Percentiles rank a stretch among this genome's conserved stretches.
Conservation (phyloP, 2,329 filamentous ascomycete genomes). For the Sordariomycetes sp. region DNA sequence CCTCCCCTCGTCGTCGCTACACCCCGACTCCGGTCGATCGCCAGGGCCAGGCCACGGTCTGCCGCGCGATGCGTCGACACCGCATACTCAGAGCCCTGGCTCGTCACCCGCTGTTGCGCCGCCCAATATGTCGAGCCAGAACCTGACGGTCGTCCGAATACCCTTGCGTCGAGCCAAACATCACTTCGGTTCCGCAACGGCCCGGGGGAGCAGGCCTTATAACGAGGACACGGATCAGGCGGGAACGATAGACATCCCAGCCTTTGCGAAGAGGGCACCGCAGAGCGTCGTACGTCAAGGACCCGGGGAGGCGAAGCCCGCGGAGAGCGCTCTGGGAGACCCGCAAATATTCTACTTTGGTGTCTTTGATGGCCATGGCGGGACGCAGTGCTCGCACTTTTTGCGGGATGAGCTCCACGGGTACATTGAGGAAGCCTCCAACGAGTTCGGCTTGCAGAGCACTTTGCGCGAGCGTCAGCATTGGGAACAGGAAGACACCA, state of each 20-base stretch:
- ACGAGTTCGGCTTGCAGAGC: slow-evolving; percentile 68
- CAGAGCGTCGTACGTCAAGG: slow-evolving; percentile 46
- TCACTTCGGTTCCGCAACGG: slow-evolving; percentile 77
- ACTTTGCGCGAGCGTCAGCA: slow-evolving; percentile 49
- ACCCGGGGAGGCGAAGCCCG: slow-evolving; percentile 53
- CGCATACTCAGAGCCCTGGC: slow-evolving; percentile 52
- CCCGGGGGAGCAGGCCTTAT: slow-evolving; percentile 73
- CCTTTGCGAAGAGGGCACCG: slow-evolving; percentile 79
- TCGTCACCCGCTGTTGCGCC: slow-evolving; percentile 50
- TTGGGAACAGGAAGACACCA: slow-evolving; percentile 9
- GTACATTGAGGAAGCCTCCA: slow-evolving; percentile 78
- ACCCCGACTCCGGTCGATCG: slow-evolving; percentile 67
- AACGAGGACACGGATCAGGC: slow-evolving; percentile 95
- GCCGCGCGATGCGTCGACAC: slow-evolving; percentile 73
- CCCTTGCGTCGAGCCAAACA: slow-evolving; percentile 90
- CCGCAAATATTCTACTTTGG: slow-evolving; percentile 97
- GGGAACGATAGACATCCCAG: slow-evolving; percentile 84
- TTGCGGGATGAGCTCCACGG: slow-evolving; percentile 74
- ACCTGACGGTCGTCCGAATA: slow-evolving; percentile 91
- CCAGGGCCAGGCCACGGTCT: slow-evolving; percentile 71
- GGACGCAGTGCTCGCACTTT: slow-evolving; percentile 80
- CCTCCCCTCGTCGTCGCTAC: slow-evolving; percentile 83
- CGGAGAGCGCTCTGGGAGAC: slow-evolving; percentile 74
- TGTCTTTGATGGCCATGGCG: slow-evolving; percentile 93
- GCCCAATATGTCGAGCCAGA: slow-evolving; percentile 52